phyloP scores from a whole-genome alignment of 495 filamentous ascomycete genomes.

The Stereocaulon alpinum region DNA sequence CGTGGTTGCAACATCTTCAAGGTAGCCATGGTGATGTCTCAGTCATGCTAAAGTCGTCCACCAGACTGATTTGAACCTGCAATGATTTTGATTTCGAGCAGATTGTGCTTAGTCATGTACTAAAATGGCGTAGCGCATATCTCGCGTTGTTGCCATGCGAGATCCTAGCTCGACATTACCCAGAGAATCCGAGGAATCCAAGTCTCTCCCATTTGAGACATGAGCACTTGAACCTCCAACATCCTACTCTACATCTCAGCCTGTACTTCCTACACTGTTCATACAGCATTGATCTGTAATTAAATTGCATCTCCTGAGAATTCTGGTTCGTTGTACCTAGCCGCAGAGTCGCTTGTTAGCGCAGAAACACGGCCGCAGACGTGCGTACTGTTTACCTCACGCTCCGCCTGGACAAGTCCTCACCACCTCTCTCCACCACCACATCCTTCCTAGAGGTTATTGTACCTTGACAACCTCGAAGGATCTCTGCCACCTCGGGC shows the following conservation, averaged over 20 bases:
- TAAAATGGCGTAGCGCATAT: constrained; percentile 3
- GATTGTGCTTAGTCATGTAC: constrained; percentile 10
- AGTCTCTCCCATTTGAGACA: neutral
- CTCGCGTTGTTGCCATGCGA: constrained; percentile 18
- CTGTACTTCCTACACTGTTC: constrained; percentile 8
- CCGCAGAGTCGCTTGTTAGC: constrained; percentile 13
- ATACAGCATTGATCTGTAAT: constrained; percentile 13
- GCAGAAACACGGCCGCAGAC: constrained; percentile 11
- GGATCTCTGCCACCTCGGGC: neutral
- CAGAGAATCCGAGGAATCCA: constrained; percentile 16
- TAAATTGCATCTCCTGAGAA: constrained; percentile 8
- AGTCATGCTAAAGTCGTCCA: neutral
- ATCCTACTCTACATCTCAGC: constrained; percentile 18
- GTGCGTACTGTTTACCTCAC: constrained; percentile 18
- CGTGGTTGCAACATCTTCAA: constrained; percentile 52
- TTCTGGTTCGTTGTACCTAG: constrained; percentile 7
- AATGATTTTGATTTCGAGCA: neutral
- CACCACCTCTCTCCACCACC: constrained; percentile 4
- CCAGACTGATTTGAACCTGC: neutral
- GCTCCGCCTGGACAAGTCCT: constrained; percentile 3
- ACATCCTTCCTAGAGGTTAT: neutral
- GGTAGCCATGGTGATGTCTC: neutral
- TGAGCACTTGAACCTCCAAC: constrained; percentile 3
- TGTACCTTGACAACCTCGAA: neutral
- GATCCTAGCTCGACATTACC: constrained; percentile 3